Percentiles rank a stretch among this genome's conserved stretches.
These are phyloP conservation scores for Akanthomyces uredinophilus DNA, from an alignment of 2,329 filamentous ascomycete species.

Conservation along the genomic window DNA sequence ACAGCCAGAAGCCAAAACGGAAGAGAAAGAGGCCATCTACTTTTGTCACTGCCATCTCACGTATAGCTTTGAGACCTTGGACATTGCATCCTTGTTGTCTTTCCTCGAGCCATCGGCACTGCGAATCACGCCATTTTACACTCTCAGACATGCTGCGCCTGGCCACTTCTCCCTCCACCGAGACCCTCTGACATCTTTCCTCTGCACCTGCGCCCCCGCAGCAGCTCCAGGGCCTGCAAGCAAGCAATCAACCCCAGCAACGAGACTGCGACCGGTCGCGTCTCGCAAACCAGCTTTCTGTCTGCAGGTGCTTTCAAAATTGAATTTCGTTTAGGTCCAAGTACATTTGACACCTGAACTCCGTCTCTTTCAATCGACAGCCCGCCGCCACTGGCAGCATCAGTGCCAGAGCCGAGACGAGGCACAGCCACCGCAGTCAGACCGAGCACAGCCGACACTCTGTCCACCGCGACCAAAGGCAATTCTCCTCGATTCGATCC, in stretches of 20 bases:
- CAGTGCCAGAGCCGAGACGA: not conserved
- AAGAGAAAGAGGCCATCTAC: not conserved
- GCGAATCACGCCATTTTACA: not conserved
- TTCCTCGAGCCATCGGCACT: not conserved
- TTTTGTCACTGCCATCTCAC: not conserved
- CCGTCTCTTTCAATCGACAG: not conserved
- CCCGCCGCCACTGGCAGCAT: not conserved
- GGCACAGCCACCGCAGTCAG: not conserved
- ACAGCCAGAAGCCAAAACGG: not conserved
- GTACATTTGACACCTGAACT: not conserved
- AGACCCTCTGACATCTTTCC: not conserved
- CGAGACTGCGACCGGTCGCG: not conserved
- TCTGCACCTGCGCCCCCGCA: conserved; percentile 1
- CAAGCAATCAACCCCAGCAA: not conserved
- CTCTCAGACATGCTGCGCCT: not conserved
- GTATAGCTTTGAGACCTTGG: not conserved
- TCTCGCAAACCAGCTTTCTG: not conserved
- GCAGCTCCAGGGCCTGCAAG: not conserved
- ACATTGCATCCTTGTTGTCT: not conserved
- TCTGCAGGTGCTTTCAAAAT: not conserved
- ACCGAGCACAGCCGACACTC: not conserved
- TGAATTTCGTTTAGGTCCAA: not conserved
- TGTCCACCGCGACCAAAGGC: not conserved
- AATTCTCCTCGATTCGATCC: not conserved
- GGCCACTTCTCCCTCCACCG: not conserved